These are phyloP conservation scores for Sarcodon aspratus DNA, from an alignment of 768 basidiomycete species.

Conservation along the genomic window DNA sequence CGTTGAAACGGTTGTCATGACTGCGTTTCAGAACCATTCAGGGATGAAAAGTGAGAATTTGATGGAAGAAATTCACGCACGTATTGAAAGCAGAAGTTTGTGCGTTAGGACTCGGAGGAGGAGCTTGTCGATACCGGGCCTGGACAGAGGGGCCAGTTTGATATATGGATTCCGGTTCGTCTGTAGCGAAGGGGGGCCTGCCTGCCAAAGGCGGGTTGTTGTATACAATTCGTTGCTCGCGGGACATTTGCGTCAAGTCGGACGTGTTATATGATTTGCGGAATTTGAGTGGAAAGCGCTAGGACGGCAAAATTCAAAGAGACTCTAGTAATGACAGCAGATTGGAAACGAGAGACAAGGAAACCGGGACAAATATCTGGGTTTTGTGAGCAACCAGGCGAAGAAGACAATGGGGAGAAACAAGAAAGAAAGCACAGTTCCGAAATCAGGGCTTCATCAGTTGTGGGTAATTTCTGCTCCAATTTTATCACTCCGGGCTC, in stretches of 20 bases:
- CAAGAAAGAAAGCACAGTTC: too few species aligned
- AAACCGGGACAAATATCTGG: background rate
- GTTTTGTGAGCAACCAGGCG: background rate
- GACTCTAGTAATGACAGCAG: background rate
- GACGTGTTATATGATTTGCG: background rate
- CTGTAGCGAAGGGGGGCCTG: conserved; percentile 56
- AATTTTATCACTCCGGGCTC: too few species aligned
- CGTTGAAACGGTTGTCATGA: background rate
- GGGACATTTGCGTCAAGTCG: conserved; percentile 8
- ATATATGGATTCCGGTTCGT: conserved; percentile 54
- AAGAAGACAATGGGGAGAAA: background rate
- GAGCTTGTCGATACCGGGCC: conserved; percentile 26
- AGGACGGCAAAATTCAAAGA: background rate
- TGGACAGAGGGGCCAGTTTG: conserved; percentile 29
- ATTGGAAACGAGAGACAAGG: background rate
- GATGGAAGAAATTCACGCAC: conserved; percentile 29
- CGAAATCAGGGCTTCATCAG: too few species aligned
- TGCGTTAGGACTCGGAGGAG: conserved; percentile 32
- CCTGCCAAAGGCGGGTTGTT: conserved; percentile 38
- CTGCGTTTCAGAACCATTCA: background rate
- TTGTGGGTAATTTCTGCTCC: too few species aligned
- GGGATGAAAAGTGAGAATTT: conserved; percentile 5
- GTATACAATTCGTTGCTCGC: conserved; percentile 12
- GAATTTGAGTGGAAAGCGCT: background rate
- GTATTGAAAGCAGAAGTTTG: conserved; percentile 56